Base-by-base conservation (phyloP, 2,329 filamentous ascomycete species). In the Immersiporthe knoxdaviesiana region DNA sequence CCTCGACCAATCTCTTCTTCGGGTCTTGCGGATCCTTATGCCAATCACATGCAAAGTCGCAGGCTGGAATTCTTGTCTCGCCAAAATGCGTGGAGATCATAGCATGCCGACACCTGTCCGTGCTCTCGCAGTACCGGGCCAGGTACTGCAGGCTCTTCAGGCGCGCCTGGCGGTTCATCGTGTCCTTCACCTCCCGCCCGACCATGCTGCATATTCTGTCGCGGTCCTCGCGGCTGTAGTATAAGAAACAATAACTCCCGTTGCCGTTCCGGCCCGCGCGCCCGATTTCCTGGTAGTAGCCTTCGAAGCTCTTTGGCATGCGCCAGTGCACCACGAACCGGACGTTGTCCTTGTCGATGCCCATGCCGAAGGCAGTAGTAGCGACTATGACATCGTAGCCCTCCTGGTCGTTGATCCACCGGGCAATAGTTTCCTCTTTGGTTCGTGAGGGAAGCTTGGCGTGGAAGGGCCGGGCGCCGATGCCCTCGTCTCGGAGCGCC, bases 341-440 rank as follows among this genome's bases (percentile, higher is more conserved):
- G 14, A 98, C 95, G 74, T 97, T 91, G 65, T 96, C 90, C 79
- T 97, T 97, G 79, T 98, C 94, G 72, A 98, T 97, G 35, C 95
- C 95, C 95, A 98, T 98, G 2, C 95, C 95, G 75, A 98, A 98
- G 0, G 95, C 95, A 1, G 93, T 98, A 0, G 95, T 98, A 1
- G 95, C 95, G 37, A 97, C 94, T 71, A 98, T 95, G 63, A 98
- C 89, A 77, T 96, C 94, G 80, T 96, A 97, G 1, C 91, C 91
- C 35, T 87, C 84, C 66, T 88, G 86, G 77, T 93, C 92, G 67
- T 85, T 84, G 60, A 94, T 89, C 92, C 92, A 95, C 24, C 87
- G 86, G 21, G 85, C 80, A 4, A 94, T 83, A 1, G 91, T 91
- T 69, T 91, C 87, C 73, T 92, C 90, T 75, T 93, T 94, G 68